Evolutionary conservation across 1,284 basidiomycete genomes (phyloP).

Genomic region (Moesziomyces parantarcticus): DNA sequence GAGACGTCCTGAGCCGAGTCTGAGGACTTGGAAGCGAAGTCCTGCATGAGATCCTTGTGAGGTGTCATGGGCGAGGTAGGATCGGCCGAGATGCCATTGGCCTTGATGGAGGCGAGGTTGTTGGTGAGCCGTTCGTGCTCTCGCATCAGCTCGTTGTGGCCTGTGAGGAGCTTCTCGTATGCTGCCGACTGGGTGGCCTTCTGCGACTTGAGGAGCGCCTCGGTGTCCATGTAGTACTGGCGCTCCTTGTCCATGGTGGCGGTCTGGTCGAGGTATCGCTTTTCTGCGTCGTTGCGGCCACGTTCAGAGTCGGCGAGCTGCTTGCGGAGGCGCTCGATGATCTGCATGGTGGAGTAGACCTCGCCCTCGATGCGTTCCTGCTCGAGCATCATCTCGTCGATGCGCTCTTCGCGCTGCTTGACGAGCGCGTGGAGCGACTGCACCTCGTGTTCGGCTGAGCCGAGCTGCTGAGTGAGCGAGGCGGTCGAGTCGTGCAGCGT

Average conservation of each 20-base stretch:
- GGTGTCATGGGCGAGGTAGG: neutral
- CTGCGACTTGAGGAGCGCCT: constrained; percentile 52
- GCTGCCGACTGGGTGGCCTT: constrained; percentile 42
- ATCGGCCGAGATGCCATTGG: constrained; percentile 6
- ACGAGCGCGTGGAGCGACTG: constrained; percentile 38
- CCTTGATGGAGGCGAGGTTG: constrained; percentile 39
- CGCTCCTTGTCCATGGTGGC: constrained; percentile 60
- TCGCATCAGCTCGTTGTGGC: constrained; percentile 47
- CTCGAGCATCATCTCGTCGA: constrained; percentile 58
- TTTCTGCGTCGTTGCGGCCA: constrained; percentile 49
- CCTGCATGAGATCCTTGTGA: neutral
- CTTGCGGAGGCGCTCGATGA: constrained; percentile 54
- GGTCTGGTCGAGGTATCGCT: constrained; percentile 51
- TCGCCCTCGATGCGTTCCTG: constrained; percentile 59
- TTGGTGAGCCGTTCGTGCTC: constrained; percentile 54
- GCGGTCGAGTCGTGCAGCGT: constrained; percentile 38
- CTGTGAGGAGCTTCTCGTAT: constrained; percentile 48
- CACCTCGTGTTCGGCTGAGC: constrained; percentile 24
- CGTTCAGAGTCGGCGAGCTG: constrained; percentile 52
- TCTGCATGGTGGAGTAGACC: constrained; percentile 46
- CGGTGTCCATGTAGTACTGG: constrained; percentile 57
- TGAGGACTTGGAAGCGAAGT: neutral
- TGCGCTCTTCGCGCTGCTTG: constrained; percentile 51
- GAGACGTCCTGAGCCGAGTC: neutral
- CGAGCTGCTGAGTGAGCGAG: constrained; percentile 34